Evolutionary conservation across 441 rosid species (phyloP), one percentile per base, ranked within the genome.

Genomic region (Erodium chrysanthum): DNA sequence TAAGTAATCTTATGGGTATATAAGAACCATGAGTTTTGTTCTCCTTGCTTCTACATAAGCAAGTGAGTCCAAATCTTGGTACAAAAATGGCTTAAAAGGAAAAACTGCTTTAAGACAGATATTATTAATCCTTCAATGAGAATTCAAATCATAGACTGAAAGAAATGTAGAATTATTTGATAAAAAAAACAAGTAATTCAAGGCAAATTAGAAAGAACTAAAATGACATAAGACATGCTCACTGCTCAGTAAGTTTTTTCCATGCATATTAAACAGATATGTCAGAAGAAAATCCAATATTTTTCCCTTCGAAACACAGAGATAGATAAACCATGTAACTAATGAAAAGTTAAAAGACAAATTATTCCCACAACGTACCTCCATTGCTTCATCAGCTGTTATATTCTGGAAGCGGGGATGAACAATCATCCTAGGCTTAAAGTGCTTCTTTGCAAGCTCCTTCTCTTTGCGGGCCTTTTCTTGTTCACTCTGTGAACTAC

Each of bases 361-460:
- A 35, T 18, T 52, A 15, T 52, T 15, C 10, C 59, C 59, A 52
- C 59, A 52, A 7, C 59, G 18, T 52, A 52, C 59, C 59, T 52
- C 59, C 59, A 52, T 52, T 2, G 59, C 68, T 33, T 65, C 68
- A 65, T 65, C 50, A 7, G 50, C 50, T 9, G 68, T 15, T 20
- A 37, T 65, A 44, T 65, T 65, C 50, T 65, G 68, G 54, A 65
- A 65, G 50, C 68, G 68, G n/a, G 50, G 68, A 37, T 65, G 50
- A 65, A 35, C 50, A 37, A 65, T 65, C 68, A 65, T 65, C 29
- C 48, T 37, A n/a, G 68, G 68, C 68, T 65, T 65, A 37, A 65
- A 65, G 50, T 65, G 46, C 50, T 44, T 65, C 59, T 52, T 52
- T 17, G 59, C 59, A 37, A 37, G 68, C 68, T 65, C 68, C 20